Base-by-base conservation (phyloP, 2,329 filamentous ascomycete genomes). In the Paecilomyces formosus region DNA sequence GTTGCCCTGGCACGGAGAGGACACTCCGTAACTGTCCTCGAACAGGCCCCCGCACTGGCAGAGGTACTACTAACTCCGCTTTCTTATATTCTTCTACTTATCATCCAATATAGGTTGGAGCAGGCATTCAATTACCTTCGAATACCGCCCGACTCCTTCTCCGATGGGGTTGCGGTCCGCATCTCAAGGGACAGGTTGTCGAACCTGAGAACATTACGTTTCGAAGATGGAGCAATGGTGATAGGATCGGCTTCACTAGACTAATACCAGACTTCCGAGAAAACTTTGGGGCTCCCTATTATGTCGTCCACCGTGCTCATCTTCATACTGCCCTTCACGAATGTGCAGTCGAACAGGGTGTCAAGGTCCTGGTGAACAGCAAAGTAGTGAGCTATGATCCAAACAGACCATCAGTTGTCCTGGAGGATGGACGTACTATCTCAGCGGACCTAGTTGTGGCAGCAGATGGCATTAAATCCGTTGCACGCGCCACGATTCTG, bases 111-210 rank as follows among this genome's bases (percentile, higher is more conserved):
- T 12, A 73, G 67, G 66, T 76, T 12, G 74, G 75, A 3, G 74
- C 75, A 1, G 75, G 74, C 3, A 76, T 77, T 31, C 74, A 77
- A 63, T 67, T 77, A 5, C 72, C 73, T 0, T 69, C 75, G 7
- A 77, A 77, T 58, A 70, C 72, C 4, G 63, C 65, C 1, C 64
- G 66, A 0, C 61, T 75, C 0, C 65, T 76, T 3, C 54, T 63
- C 24, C 58, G 60, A 55, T 75, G 72, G 67, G 74, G 73, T 7
- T 61, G 76, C 1, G 62, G 60, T 9, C 58, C 67, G 1, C 64
- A 70, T 24, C 60, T 73, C 5, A 57, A 64, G n/a, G 55, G 62
- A 26, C 56, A 66, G n/a, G 64, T 65, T 21, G 69, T 68, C 2
- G 63, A 71, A 57, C 72, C 70, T 1, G 63, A 65, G 11, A 66